These are phyloP conservation scores for Solanum tarapatanum DNA, from an alignment of 257 asterid genomes.

Conservation along the genomic window DNA sequence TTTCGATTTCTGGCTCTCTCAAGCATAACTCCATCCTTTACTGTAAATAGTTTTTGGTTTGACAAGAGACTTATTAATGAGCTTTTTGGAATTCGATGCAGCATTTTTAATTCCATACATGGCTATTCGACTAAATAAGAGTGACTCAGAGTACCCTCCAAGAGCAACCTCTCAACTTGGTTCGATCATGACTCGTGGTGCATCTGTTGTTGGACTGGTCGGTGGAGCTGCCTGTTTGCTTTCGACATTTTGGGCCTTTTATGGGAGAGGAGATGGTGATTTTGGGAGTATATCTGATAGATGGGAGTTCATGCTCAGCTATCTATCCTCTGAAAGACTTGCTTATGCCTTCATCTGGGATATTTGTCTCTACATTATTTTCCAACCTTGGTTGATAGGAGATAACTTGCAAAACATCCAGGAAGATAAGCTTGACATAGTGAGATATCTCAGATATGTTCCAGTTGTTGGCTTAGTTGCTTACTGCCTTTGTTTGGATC, in stretches of 20 bases:
- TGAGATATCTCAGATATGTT: conserved; percentile 52
- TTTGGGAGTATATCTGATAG: conserved; percentile 51
- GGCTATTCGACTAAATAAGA: conserved; percentile 70
- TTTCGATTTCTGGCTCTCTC: neutral
- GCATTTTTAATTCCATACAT: conserved; percentile 91
- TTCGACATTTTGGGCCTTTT: conserved; percentile 62
- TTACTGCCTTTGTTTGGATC: conserved; percentile 55
- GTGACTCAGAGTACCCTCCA: conserved; percentile 21
- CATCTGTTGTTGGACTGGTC: conserved; percentile 52
- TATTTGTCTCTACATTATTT: conserved; percentile 47
- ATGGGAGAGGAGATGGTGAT: conserved; percentile 63
- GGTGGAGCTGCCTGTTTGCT: conserved; percentile 52
- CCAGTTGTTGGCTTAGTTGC: conserved; percentile 72
- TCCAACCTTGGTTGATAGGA: conserved; percentile 94
- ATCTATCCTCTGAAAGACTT: conserved; percentile 66
- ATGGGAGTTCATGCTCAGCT: conserved; percentile 47
- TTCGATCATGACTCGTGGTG: conserved; percentile 52
- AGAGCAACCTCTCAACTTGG: conserved; percentile 46
- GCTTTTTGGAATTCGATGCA: conserved; percentile 15
- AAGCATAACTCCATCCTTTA: neutral
- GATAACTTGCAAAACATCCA: conserved; percentile 55
- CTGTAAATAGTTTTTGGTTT: neutral
- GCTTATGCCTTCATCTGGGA: conserved; percentile 98
- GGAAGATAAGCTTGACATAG: conserved; percentile 35
- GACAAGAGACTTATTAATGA: neutral